Percentiles rank a stretch among this genome's conserved stretches.
phyloP scores from a whole-genome alignment of 1,139 yeast genomes.

The Debaryomyces fabryi region DNA sequence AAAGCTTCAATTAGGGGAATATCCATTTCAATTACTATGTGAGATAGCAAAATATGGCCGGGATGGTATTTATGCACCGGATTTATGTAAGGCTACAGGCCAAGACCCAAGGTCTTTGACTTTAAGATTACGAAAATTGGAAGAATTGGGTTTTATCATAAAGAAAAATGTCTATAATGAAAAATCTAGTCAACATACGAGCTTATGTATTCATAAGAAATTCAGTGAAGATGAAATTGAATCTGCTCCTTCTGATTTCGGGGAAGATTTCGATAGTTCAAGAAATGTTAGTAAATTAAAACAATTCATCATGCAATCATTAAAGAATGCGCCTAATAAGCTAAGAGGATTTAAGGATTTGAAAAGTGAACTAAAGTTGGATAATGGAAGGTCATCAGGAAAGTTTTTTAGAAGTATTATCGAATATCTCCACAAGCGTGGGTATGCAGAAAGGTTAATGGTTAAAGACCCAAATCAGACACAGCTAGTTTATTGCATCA shows the following conservation, averaged over 20 bases:
- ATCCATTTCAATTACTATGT: constrained; percentile 44
- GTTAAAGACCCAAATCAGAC: constrained; percentile 56
- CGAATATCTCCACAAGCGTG: constrained; percentile 51
- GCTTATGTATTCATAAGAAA: constrained; percentile 47
- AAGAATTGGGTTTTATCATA: constrained; percentile 49
- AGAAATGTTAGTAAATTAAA: constrained; percentile 36
- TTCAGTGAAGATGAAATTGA: constrained; percentile 44
- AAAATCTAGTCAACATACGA: constrained; percentile 51
- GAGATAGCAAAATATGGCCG: constrained; percentile 58
- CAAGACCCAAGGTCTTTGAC: constrained; percentile 78
- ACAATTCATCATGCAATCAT: constrained; percentile 50
- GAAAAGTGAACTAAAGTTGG: constrained; percentile 61
- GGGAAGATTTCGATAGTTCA: constrained; percentile 30
- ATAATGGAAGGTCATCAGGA: constrained; percentile 42
- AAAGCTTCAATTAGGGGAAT: constrained; percentile 40
- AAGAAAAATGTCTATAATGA: constrained; percentile 45
- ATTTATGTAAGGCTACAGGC: constrained; percentile 55
- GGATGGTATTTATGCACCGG: constrained; percentile 60
- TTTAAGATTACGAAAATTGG: constrained; percentile 57
- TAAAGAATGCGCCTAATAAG: constrained; percentile 67
- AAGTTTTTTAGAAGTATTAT: constrained; percentile 57
- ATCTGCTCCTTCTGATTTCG: constrained; percentile 29
- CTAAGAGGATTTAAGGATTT: constrained; percentile 69
- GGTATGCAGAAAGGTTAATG: constrained; percentile 58
- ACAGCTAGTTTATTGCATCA: constrained; percentile 58